Evolutionary conservation across 2,329 filamentous ascomycete genomes (phyloP), one percentile per base, ranked within the genome.

Genomic region (Sporothrix luriei): DNA sequence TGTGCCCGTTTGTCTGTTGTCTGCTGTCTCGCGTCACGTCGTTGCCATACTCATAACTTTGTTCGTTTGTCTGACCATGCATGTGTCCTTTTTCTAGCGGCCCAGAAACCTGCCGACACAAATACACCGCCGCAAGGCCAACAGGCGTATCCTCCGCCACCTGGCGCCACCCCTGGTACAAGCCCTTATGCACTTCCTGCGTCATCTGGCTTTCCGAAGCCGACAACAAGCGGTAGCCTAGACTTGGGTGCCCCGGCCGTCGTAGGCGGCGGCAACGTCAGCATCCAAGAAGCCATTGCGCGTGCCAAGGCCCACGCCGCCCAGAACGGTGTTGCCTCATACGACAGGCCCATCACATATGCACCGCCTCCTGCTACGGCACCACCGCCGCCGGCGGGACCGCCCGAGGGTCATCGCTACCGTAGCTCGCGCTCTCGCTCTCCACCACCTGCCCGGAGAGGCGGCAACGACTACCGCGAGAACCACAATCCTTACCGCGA

Each of bases 231-330:
- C 71, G 92, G 92, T 66, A 93, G 87, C 74, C 83, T 96, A 72
- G 92, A 97, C 77, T 80, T 97, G 67, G 94, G 87, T 14, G 69
- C 70, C 10, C 92, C 95, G 77, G 91, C 91, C 75, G 92, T 93
- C 4, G 86, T 90, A 69, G 92, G 86, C 77, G 91, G 91, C 40
- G 93, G 93, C 70, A 92, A 90, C 24, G 90, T 96, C 75, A 94
- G 90, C 79, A 90, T 97, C 73, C 87, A 90, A 70, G 92, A 96
- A 78, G 91, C 92, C 64, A 90, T 97, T 75, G 91, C 93, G 51
- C 92, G 93, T 78, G 93, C 92, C 61, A 91, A 91, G 78, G 91
- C 90, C 54, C 92, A 91, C 78, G 92, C 93, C 52, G 88, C 91
- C 40, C 90, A 94, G 78, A 91, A 92, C 77, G 92, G 91, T 71